Evolutionary conservation across 2,329 filamentous ascomycete genomes (phyloP).

Genomic region (Aspergillus alliaceus): DNA sequence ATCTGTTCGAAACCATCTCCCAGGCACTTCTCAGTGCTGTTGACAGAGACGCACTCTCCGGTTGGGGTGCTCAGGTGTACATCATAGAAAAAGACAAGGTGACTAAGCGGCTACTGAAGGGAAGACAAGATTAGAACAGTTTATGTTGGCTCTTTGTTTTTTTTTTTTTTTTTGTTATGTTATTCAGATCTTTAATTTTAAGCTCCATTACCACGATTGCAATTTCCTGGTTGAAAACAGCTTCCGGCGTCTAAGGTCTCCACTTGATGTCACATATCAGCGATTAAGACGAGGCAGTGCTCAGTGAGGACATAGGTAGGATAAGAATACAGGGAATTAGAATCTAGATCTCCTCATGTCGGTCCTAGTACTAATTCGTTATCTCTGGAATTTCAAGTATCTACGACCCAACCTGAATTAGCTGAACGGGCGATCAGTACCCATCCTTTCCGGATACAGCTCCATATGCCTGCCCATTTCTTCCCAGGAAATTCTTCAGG

Average conservation of each 20-base stretch:
- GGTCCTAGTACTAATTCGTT: neutral
- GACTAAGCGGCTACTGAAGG: slow-evolving; percentile 97
- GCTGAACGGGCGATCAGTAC: slow-evolving; percentile 20
- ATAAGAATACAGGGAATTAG: neutral
- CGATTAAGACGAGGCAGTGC: slow-evolving; percentile 3
- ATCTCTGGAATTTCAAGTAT: neutral
- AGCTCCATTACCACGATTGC: slow-evolving; percentile 13
- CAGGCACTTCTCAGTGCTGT: slow-evolving; percentile 94
- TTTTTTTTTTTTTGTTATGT: slow-evolving; percentile 17
- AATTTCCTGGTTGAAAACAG: slow-evolving; percentile 20
- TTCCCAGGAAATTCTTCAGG: slow-evolving; percentile 51
- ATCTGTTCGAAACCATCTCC: slow-evolving; percentile 97
- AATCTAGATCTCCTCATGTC: neutral
- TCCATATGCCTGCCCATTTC: slow-evolving; percentile 37
- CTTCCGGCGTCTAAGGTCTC: slow-evolving; percentile 29
- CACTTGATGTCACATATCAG: slow-evolving; percentile 20
- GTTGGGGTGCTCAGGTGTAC: slow-evolving; percentile 98
- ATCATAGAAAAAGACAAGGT: slow-evolving; percentile 99
- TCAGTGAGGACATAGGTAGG: slow-evolving; percentile 1
- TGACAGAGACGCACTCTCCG: slow-evolving; percentile 92
- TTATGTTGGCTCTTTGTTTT: slow-evolving; percentile 15
- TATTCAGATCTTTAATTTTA: slow-evolving; percentile 14
- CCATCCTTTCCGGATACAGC: slow-evolving; percentile 36
- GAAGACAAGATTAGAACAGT: slow-evolving; percentile 78
- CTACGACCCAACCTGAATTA: neutral